Evolutionary conservation across 2,329 filamentous ascomycete genomes (phyloP).

Genomic region (Bretziella fagacearum): DNA sequence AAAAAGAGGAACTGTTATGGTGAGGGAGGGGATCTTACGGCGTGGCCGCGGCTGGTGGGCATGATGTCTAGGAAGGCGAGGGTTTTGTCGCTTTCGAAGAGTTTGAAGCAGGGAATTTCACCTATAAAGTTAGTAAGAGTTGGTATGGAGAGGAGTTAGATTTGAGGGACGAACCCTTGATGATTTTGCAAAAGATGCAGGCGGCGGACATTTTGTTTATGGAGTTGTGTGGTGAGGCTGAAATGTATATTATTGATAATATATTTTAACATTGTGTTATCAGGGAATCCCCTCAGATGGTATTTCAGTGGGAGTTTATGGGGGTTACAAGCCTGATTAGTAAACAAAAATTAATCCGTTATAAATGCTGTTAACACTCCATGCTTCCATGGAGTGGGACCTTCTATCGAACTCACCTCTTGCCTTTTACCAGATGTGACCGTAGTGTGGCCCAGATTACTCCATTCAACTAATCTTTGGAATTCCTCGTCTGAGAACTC

Average conservation of each 20-base stretch:
- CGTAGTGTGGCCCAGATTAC: constrained; percentile 41
- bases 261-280: background rate
- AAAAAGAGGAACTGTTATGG: too few relatives aligned
- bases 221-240: background rate
- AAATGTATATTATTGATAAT: background rate
- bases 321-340: background rate
- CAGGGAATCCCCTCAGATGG: background rate
- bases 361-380: constrained; percentile 1
- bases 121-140: constrained; percentile 33
- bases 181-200: constrained; percentile 97
- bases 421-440: constrained; percentile 70
- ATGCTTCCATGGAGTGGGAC: constrained; percentile 40
- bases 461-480: constrained; percentile 37
- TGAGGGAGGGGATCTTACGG: constrained; percentile 35
- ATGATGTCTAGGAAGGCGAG: constrained; percentile 94
- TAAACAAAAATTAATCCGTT: background rate
- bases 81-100: constrained; percentile 86
- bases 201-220: constrained; percentile 20
- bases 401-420: constrained; percentile 58
- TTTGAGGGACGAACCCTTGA: constrained; percentile 62
- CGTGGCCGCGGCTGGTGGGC: constrained; percentile 73
- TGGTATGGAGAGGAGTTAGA: background rate
- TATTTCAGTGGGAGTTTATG: background rate
- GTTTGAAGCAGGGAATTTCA: constrained; percentile 91
- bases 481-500: constrained; percentile 21